These are phyloP conservation scores for Exobasidium cylindrosporum DNA, from an alignment of 1,284 basidiomycete species.

Conservation along the genomic window DNA sequence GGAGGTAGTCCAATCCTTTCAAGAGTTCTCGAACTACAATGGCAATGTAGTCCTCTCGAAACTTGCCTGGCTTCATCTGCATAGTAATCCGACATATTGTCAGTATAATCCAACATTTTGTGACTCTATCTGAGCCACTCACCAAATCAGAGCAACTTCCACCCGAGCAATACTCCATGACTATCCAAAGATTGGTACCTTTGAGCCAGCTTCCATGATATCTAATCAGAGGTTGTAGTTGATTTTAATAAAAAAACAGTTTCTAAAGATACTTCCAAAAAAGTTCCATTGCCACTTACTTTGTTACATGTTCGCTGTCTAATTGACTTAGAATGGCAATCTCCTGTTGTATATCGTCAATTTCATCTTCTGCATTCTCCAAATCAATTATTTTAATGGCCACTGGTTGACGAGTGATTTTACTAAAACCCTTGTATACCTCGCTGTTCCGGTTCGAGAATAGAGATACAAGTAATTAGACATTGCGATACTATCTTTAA, in stretches of 20 bases:
- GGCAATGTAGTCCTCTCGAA: slow-evolving; percentile 97
- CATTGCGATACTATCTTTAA: not conserved
- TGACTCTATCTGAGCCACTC: slow-evolving; percentile 22
- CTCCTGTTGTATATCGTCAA: slow-evolving; percentile 98
- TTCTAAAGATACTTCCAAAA: too few species aligned
- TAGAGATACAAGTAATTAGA: not conserved
- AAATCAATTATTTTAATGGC: slow-evolving; percentile 96
- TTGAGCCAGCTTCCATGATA: slow-evolving; percentile 95
- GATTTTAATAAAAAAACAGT: too few species aligned
- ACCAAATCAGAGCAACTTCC: slow-evolving; percentile 61
- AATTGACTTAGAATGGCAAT: slow-evolving; percentile 97
- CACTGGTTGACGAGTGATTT: slow-evolving; percentile 39
- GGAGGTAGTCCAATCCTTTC: slow-evolving; percentile 88
- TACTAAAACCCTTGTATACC: slow-evolving; percentile 51
- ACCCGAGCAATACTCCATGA: slow-evolving; percentile 84
- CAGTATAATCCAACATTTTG: too few species aligned
- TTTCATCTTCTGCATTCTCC: slow-evolving; percentile 97
- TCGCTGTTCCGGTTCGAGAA: slow-evolving; percentile 28
- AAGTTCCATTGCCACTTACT: slow-evolving; percentile 57
- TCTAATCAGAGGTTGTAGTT: slow-evolving; percentile 58
- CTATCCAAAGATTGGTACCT: slow-evolving; percentile 91
- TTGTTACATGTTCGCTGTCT: slow-evolving; percentile 91
- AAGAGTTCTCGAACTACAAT: slow-evolving; percentile 91
- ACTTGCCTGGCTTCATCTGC: slow-evolving; percentile 97
- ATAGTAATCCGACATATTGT: too few species aligned